A percentile compares a stretch with the other conserved stretches of the same genome.
phyloP scores from a whole-genome alignment of 139 green algal genomes.

The Chlamydomonas sphaeroides region DNA sequence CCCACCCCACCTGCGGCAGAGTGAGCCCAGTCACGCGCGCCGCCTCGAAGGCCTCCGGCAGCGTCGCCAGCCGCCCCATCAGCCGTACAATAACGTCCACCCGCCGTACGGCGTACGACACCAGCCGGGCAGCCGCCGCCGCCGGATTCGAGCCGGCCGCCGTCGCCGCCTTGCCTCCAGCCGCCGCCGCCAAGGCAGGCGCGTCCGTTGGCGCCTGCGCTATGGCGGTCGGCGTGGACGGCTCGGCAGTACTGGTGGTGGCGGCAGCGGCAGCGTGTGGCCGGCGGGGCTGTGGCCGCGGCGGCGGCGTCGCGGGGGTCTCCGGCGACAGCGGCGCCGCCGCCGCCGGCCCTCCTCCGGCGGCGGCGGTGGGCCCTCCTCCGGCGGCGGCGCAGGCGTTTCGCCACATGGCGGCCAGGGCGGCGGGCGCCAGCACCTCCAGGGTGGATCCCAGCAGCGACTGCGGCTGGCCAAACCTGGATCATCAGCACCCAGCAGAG shows the following conservation, averaged over 20 bases:
- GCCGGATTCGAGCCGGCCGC: background rate
- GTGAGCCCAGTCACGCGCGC: constrained; percentile 84
- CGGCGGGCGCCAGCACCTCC: constrained; percentile 61
- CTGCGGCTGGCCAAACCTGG: background rate
- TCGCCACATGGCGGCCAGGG: constrained; percentile 38
- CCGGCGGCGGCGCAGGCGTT: constrained; percentile 23
- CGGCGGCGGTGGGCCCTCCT: background rate
- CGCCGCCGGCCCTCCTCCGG: background rate
- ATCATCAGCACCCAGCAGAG: no score
- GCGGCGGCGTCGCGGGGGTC: no score
- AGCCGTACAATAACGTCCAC: constrained; percentile 60
- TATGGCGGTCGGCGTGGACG: no score
- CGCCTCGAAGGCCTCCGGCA: constrained; percentile 84
- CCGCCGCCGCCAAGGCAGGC: no score
- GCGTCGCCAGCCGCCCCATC: constrained; percentile 69
- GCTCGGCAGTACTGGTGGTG: no score
- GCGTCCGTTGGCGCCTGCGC: no score
- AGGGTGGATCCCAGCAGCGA: constrained; percentile 68
- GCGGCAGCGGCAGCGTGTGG: no score
- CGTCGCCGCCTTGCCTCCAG: no score
- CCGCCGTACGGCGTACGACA: constrained; percentile 39
- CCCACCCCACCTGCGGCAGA: constrained; percentile 61
- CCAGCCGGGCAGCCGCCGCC: background rate
- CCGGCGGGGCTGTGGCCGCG: background rate
- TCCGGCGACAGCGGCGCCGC: background rate